Evolutionary conservation across 495 filamentous ascomycete genomes (phyloP), one percentile per base, ranked within the genome.

Genomic region (Penicillium robsamsonii): DNA sequence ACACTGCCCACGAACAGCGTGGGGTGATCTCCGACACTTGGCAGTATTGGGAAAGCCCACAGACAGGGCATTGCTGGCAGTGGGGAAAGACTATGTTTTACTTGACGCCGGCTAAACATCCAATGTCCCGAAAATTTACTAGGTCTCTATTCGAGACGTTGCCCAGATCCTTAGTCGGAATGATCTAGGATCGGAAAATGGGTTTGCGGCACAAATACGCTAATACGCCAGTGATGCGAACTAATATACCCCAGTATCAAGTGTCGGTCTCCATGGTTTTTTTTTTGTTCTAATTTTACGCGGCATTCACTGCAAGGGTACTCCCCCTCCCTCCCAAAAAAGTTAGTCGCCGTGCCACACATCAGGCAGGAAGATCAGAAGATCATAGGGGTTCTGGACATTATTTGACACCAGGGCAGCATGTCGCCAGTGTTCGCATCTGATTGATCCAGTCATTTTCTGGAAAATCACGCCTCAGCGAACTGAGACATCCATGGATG

Each of bases 361-460:
- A 58, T 46, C 50, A 38, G 55, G 55, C 49, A 38, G 44, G 27
- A 54, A 49, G 33, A 35, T 25, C 43, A 43, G 29, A 50, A 55
- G 42, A 48, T 44, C 50, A 45, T 51, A 51, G 40, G 27, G 18
- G 11, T 20, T 31, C 30, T 10, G 41, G 30, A n/a, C 31, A 47
- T 33, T 58, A 57, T 45, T 35, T 18, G 46, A 47, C 58, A 58
- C 58, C 58, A 61, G 61, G 38, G 58, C 58, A 62, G 35, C 49
- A 47, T 29, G 41, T 59, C 53, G 50, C 40, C 41, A 56, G 58
- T 59, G 59, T 46, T 53, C 45, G 57, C 60, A 60, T 65, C 63
- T 65, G 63, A 65, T 65, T 60, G 63, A 62, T 65, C 63, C 60
- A 63, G 35, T 60, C 48, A 22, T 43, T 31, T 55, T 64, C 51